phyloP scores from a whole-genome alignment of 805 yeast genomes.

The Suhomyces tanzawaensis region DNA sequence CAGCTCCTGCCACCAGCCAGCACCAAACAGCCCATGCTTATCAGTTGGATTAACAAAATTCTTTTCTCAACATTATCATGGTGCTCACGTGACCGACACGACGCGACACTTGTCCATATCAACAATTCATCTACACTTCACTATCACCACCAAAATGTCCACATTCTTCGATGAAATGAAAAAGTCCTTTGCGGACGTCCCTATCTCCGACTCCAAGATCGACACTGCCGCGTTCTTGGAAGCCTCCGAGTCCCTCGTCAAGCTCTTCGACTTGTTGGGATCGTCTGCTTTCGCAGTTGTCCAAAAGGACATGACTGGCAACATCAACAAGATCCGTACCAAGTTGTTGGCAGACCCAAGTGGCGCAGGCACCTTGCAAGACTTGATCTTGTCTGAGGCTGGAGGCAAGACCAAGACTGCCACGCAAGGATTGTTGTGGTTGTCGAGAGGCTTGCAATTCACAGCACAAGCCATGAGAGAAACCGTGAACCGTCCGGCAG shows the following conservation, averaged over 20 bases:
- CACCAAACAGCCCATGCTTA: no score
- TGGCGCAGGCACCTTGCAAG: constrained; percentile 68
- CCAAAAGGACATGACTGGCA: constrained; percentile 85
- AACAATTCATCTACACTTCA: neutral
- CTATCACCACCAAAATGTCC: constrained; percentile 40
- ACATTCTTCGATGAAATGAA: constrained; percentile 82
- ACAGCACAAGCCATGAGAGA: constrained; percentile 89
- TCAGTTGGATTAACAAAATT: no score
- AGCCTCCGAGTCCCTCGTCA: constrained; percentile 81
- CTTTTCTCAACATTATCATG: no score
- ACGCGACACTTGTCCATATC: no score
- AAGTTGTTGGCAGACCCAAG: constrained; percentile 65
- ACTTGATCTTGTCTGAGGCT: constrained; percentile 69
- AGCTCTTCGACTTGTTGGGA: constrained; percentile 79
- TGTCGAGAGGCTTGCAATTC: constrained; percentile 80
- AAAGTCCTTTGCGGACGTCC: constrained; percentile 72
- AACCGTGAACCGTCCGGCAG: constrained; percentile 59
- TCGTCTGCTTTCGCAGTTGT: constrained; percentile 83
- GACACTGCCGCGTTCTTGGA: constrained; percentile 74
- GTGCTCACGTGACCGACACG: no score
- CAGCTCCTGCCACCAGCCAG: no score
- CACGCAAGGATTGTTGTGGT: constrained; percentile 89
- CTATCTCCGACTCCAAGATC: constrained; percentile 58
- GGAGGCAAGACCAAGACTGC: constrained; percentile 69
- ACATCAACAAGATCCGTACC: constrained; percentile 70